These are phyloP conservation scores for Boletales sp. DNA, from an alignment of 768 basidiomycete species.

Conservation along the genomic window DNA sequence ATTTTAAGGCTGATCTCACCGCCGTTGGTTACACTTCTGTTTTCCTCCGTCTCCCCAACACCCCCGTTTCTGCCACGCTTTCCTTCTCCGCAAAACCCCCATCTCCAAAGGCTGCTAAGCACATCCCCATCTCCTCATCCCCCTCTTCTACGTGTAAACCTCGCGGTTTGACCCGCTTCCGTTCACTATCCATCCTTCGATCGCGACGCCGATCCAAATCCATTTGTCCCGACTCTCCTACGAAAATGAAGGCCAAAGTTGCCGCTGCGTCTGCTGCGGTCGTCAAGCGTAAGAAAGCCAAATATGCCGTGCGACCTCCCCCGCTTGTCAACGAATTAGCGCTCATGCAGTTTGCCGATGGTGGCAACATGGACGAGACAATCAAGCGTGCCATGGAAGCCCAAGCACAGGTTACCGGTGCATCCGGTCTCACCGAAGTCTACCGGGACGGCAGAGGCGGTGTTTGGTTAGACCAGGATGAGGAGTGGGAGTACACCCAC, in stretches of 20 bases:
- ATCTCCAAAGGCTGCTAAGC: constrained; percentile 3
- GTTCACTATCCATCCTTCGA: constrained; percentile 50
- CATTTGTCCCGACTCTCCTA: constrained; percentile 24
- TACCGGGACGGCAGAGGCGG: constrained; percentile 60
- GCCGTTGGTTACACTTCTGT: constrained; percentile 63
- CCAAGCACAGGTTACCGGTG: constrained; percentile 46
- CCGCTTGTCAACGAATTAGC: constrained; percentile 65
- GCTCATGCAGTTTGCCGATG: constrained; percentile 66
- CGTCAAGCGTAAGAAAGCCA: constrained; percentile 50
- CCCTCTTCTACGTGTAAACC: constrained; percentile 14
- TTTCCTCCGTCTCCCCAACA: constrained; percentile 56
- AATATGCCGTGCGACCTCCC: constrained; percentile 42
- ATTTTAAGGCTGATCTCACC: constrained; percentile 53
- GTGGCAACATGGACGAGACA: constrained; percentile 56
- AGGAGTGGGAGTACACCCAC: constrained; percentile 65
- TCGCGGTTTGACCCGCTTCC: constrained; percentile 42
- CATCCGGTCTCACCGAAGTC: constrained; percentile 42
- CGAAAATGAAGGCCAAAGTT: constrained; percentile 19
- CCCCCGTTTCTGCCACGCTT: constrained; percentile 33
- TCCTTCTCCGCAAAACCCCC: constrained; percentile 8
- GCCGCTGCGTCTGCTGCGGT: constrained; percentile 29
- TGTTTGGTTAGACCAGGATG: constrained; percentile 70
- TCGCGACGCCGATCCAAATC: constrained; percentile 38
- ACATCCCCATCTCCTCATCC: constrained; percentile 16
- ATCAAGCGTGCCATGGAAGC: constrained; percentile 51